Evolutionary conservation across 257 asterid genomes (phyloP), one percentile per base, ranked within the genome.

Genomic region (Petunia axillaris): DNA sequence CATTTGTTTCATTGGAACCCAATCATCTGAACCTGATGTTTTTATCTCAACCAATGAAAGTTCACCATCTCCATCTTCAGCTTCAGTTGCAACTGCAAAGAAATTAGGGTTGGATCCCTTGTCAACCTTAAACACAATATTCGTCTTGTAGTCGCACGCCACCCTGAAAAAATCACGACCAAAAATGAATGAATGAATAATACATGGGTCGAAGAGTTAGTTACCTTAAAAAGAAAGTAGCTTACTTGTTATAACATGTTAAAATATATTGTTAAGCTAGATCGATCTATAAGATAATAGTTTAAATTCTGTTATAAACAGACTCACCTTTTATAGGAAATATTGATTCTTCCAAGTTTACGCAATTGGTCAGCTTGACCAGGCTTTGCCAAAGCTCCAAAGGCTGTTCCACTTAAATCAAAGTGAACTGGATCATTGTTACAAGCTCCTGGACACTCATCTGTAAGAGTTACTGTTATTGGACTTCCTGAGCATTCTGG

Each of bases 21-120:
- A 25, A 25, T 25, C 25, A 25, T 25, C 25, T 25, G 25, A 25
- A 25, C 25, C 25, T 25, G 25, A 25, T 25, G 25, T 25, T 25
- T 25, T 25, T 25, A 25, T 25, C 25, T 25, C 81, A 8, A 80
- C 77, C 0, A 38, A 75, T 7, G 55, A 46, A 40, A 86, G 50
- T 2, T 68, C 79, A n/a, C 85, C 87, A 74, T 83, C 85, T 50
- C 81, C 78, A 60, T 66, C 62, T 55, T 64, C 78, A 63, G 64
- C 63, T 66, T 74, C 82, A 13, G 83, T 46, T 5, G 38, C 75
- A 44, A 16, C 10, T 3, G 89, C 83, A 8, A 86, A 40, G 38
- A 64, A 81, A 46, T 40, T 1, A 1, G 82, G 79, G 67, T 78
- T 86, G 1, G 89, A 81, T 37, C 87, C 89, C 2, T 1, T 65